These are phyloP conservation scores for Rosa hybrid DNA, from an alignment of 331 rosid species.

Conservation along the genomic window DNA sequence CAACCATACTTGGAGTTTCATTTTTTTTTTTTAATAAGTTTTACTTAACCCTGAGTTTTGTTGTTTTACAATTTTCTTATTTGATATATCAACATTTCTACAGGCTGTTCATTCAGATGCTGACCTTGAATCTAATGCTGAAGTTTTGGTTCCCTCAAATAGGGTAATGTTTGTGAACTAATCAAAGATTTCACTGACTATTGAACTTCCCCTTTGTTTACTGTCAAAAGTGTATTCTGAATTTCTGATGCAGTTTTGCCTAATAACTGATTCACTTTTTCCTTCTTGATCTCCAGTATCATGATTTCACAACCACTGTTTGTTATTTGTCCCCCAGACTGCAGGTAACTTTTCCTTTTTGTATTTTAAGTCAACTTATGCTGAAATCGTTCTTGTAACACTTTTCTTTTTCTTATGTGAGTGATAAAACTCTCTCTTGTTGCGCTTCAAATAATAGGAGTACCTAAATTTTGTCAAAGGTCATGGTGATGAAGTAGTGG, in stretches of 20 bases:
- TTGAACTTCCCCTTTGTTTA: background rate
- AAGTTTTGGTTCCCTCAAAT: background rate
- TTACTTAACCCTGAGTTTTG: background rate
- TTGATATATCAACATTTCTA: background rate
- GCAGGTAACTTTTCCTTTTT: constrained; percentile 26
- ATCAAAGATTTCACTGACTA: background rate
- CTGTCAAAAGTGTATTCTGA: background rate
- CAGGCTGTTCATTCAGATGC: constrained; percentile 45
- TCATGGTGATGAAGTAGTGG: constrained; percentile 25
- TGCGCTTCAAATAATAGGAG: constrained; percentile 26
- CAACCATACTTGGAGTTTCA: background rate
- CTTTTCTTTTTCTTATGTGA: background rate
- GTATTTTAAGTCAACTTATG: constrained; percentile 9
- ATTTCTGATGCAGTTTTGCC: background rate
- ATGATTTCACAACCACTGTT: background rate
- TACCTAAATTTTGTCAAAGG: constrained; percentile 35
- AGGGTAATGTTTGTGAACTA: too few relatives aligned
- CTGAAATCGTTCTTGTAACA: background rate
- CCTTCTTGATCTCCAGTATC: constrained; percentile 21
- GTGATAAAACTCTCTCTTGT: background rate
- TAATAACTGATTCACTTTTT: background rate
- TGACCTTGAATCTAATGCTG: constrained; percentile 37
- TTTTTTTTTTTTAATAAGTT: background rate
- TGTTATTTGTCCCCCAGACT: constrained; percentile 33
- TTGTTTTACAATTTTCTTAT: background rate